Conservation (phyloP, 805 yeast species). For the Kuraishia hungarica region DNA sequence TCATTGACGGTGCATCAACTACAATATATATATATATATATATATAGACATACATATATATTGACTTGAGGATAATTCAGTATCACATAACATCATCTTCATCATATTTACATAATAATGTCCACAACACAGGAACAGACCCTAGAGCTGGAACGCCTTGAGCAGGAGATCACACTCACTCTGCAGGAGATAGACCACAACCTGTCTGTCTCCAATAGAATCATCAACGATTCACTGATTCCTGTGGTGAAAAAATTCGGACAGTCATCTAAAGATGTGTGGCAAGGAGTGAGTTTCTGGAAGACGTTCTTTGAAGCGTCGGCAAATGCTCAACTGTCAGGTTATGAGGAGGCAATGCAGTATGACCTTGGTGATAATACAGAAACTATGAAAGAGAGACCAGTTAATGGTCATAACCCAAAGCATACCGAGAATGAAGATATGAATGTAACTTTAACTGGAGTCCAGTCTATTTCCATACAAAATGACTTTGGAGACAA, state of each 20-base stretch:
- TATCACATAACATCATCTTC: not conserved
- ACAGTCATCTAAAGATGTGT: conserved; percentile 45
- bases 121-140: conserved; percentile 3
- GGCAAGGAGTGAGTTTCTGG: conserved; percentile 67
- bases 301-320: conserved; percentile 70
- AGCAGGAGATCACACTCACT: conserved; percentile 70
- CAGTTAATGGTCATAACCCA: not conserved
- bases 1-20: no score
- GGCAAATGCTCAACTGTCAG: conserved; percentile 34
- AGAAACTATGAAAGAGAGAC: not conserved
- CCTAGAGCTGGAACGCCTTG: conserved; percentile 52
- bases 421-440: not conserved
- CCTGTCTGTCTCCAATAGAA: conserved; percentile 56
- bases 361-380: not conserved
- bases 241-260: conserved; percentile 63
- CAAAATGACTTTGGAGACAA: not conserved
- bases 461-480: not conserved
- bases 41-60: no score
- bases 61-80: not conserved
- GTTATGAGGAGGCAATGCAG: conserved; percentile 4
- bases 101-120: not conserved
- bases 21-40: not conserved
- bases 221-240: conserved; percentile 57
- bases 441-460: not conserved
- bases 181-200: conserved; percentile 76